Evolutionary conservation across 2,329 filamentous ascomycete genomes (phyloP).

Genomic region (Clarireedia paspali): DNA sequence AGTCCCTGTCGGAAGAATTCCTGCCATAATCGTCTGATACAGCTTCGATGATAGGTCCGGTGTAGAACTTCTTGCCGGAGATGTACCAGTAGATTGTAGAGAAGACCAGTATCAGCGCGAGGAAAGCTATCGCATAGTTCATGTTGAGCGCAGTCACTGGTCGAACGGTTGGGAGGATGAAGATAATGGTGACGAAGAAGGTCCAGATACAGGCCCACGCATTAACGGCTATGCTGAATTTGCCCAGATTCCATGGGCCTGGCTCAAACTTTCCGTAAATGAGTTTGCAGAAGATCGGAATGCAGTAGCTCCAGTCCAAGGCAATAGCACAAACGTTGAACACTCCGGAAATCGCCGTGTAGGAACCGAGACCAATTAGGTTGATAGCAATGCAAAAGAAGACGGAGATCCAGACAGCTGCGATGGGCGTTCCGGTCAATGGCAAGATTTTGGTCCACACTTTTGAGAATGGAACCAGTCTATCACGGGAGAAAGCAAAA

Average conservation of each 20-base stretch:
- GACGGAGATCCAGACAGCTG: slow-evolving; percentile 51
- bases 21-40: slow-evolving; percentile 12
- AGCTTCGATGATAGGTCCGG: slow-evolving; percentile 34
- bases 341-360: slow-evolving; percentile 43
- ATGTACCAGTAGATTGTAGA: slow-evolving; percentile 39
- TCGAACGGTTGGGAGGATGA: slow-evolving; percentile 41
- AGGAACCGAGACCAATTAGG: slow-evolving; percentile 49
- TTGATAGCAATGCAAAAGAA: slow-evolving; percentile 49
- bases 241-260: slow-evolving; percentile 45
- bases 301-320: slow-evolving; percentile 48
- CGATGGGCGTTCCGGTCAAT: slow-evolving; percentile 49
- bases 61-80: slow-evolving; percentile 39
- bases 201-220: slow-evolving; percentile 44
- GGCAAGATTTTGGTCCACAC: slow-evolving; percentile 48
- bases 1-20: slow-evolving; percentile 3
- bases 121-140: slow-evolving; percentile 48
- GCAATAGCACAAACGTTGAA: slow-evolving; percentile 49
- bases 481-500: slow-evolving; percentile 54
- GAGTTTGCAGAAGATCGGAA: slow-evolving; percentile 48
- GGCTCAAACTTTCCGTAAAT: slow-evolving; percentile 40
- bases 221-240: slow-evolving; percentile 36
- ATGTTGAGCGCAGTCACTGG: slow-evolving; percentile 40
- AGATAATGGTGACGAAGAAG: slow-evolving; percentile 44
- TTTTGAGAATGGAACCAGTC: slow-evolving; percentile 45
- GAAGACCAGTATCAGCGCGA: slow-evolving; percentile 38